phyloP scores from a whole-genome alignment of 805 yeast species.

The Metschnikowia noctiluminum region DNA sequence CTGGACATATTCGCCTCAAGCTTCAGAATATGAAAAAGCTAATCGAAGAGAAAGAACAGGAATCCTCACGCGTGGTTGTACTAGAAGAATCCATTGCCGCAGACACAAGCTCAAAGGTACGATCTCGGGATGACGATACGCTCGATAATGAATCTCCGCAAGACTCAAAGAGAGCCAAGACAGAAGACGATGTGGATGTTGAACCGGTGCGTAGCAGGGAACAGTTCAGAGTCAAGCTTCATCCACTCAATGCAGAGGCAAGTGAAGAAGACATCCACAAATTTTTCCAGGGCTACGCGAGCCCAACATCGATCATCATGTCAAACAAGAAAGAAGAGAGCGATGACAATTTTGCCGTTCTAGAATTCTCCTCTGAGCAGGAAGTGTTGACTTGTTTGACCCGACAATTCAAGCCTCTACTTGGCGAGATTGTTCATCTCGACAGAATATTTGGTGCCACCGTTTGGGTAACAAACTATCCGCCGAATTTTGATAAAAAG shows the following conservation, averaged over 20 bases:
- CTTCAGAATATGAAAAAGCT: background rate
- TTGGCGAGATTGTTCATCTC: conserved; percentile 44
- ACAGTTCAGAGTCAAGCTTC: conserved; percentile 51
- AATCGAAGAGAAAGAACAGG: background rate
- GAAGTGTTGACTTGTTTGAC: conserved; percentile 60
- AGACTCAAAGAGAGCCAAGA: background rate
- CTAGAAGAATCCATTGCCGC: too few species aligned
- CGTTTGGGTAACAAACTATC: conserved; percentile 72
- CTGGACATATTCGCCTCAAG: background rate
- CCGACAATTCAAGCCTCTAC: conserved; percentile 48
- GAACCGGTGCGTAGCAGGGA: conserved; percentile 52
- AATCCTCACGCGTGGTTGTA: too few species aligned
- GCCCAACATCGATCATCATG: conserved; percentile 35
- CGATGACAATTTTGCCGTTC: conserved; percentile 39
- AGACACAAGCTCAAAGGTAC: too few species aligned
- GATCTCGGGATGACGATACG: too few species aligned
- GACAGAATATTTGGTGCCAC: conserved; percentile 46
- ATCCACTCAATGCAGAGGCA: conserved; percentile 40
- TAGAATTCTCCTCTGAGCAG: conserved; percentile 52
- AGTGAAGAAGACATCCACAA: conserved; percentile 37
- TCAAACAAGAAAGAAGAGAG: background rate
- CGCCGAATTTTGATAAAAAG: conserved; percentile 46
- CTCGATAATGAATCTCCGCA: too few species aligned
- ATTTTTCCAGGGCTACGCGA: conserved; percentile 63
- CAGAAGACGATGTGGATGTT: background rate